phyloP scores from a whole-genome alignment of 179 eudicot genomes.

The Silene coronaria region DNA sequence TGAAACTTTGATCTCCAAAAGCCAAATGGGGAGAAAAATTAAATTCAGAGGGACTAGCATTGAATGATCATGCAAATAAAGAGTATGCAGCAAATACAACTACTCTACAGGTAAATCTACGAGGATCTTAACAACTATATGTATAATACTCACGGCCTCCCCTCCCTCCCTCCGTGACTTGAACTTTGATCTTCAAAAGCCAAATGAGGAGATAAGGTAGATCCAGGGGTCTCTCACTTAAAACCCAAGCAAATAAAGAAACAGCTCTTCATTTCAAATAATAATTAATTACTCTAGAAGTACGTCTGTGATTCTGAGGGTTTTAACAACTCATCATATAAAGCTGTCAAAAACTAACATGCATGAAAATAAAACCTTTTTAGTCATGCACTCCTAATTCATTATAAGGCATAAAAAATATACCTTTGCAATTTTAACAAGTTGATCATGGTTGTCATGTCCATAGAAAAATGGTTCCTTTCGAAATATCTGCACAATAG shows the following conservation, averaged over 20 bases:
- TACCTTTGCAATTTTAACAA: conserved; percentile 71
- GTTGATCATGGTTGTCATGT: conserved; percentile 63
- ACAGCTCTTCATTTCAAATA: background rate
- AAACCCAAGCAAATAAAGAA: background rate
- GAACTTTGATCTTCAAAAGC: background rate
- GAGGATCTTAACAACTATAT: background rate
- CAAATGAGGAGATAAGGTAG: conserved; percentile 1
- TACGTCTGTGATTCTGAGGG: background rate
- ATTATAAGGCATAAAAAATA: conserved; percentile 5
- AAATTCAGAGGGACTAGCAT: background rate
- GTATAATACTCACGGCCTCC: background rate
- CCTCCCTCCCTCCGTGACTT: background rate
- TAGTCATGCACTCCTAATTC: background rate
- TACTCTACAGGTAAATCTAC: background rate
- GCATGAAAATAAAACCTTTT: background rate
- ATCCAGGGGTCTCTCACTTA: background rate
- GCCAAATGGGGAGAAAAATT: background rate
- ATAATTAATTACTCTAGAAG: background rate
- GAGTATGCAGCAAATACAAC: background rate
- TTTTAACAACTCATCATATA: background rate
- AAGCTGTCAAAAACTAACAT: background rate
- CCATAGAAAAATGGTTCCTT: conserved; percentile 66
- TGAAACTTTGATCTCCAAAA: background rate
- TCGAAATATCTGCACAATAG: conserved; percentile 45
- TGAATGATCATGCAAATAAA: background rate